phyloP scores from a whole-genome alignment of 2,329 filamentous ascomycete genomes.

The Paecilomyces fulvus region DNA sequence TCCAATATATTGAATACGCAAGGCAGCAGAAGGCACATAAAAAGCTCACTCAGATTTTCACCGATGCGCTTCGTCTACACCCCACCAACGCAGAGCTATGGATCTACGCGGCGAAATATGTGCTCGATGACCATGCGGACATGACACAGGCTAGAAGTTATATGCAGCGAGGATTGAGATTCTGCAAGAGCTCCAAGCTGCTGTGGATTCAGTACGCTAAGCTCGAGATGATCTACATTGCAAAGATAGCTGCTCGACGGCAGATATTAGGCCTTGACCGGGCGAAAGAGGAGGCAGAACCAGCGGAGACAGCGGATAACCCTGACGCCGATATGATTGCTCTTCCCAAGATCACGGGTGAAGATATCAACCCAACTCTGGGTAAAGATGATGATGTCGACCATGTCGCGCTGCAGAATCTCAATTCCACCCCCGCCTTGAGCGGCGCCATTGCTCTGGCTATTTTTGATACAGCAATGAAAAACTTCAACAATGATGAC shows the following conservation, averaged over 20 bases:
- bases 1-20: slow-evolving; percentile 79
- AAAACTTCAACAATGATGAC: slow-evolving; percentile 62
- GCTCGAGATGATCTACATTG: slow-evolving; percentile 86
- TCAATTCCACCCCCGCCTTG: slow-evolving; percentile 67
- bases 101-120: slow-evolving; percentile 71
- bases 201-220: slow-evolving; percentile 88
- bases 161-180: slow-evolving; percentile 82
- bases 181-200: slow-evolving; percentile 65
- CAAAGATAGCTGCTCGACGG: slow-evolving; percentile 67
- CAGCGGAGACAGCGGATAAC: slow-evolving; percentile 30
- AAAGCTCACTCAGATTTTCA: slow-evolving; percentile 52
- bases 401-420: slow-evolving; percentile 51
- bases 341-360: slow-evolving; percentile 51
- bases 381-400: slow-evolving; percentile 47
- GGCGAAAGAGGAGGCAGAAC: slow-evolving; percentile 30
- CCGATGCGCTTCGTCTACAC: slow-evolving; percentile 70
- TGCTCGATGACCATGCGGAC: slow-evolving; percentile 71
- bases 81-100: slow-evolving; percentile 76
- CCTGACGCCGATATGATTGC: slow-evolving; percentile 49
- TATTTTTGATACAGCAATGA: slow-evolving; percentile 79
- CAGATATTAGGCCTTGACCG: slow-evolving; percentile 56
- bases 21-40: slow-evolving; percentile 57
- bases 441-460: slow-evolving; percentile 90
- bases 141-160: slow-evolving; percentile 78
- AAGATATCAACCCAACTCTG: slow-evolving; percentile 51